These are phyloP conservation scores for Suillus sp. DNA, from an alignment of 768 basidiomycete species.

Conservation along the genomic window DNA sequence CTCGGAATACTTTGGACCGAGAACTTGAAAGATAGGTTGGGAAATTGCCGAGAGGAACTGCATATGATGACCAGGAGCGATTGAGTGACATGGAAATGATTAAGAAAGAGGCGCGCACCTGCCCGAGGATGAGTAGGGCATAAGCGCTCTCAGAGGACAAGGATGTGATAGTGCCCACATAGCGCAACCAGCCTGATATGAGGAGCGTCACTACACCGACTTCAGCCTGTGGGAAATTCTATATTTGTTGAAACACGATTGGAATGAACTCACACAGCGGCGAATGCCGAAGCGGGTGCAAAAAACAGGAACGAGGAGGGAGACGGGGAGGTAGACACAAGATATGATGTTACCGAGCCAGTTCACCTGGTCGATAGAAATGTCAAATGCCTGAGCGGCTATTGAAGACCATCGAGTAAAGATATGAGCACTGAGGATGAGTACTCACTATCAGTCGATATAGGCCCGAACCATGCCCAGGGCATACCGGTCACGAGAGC, in stretches of 20 bases:
- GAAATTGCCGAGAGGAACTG: conserved; percentile 66
- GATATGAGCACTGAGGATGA: not conserved
- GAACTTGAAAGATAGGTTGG: conserved; percentile 74
- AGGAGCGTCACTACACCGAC: conserved; percentile 56
- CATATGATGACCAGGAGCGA: not conserved
- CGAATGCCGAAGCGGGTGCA: conserved; percentile 62
- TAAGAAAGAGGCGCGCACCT: conserved; percentile 43
- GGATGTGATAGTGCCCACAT: conserved; percentile 62
- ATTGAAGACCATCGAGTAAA: not conserved
- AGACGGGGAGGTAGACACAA: conserved; percentile 62
- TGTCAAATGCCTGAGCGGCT: conserved; percentile 67
- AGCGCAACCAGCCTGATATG: conserved; percentile 75
- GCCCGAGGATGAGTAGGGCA: conserved; percentile 67
- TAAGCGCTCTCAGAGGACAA: conserved; percentile 58
- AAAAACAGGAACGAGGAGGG: conserved; percentile 59
- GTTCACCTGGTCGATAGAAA: conserved; percentile 71
- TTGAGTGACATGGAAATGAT: not conserved
- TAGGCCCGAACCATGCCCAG: conserved; percentile 86
- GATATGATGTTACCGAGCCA: conserved; percentile 78
- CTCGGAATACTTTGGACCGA: conserved; percentile 82
- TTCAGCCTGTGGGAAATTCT: conserved; percentile 49
- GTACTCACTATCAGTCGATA: conserved; percentile 62
- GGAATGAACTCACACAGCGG: conserved; percentile 52
- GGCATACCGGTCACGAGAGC: conserved; percentile 66
- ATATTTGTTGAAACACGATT: not conserved